A percentile compares a stretch with the other conserved stretches of the same genome.
These are phyloP conservation scores for Corylus americana DNA, from an alignment of 306 rosid species.

Conservation along the genomic window DNA sequence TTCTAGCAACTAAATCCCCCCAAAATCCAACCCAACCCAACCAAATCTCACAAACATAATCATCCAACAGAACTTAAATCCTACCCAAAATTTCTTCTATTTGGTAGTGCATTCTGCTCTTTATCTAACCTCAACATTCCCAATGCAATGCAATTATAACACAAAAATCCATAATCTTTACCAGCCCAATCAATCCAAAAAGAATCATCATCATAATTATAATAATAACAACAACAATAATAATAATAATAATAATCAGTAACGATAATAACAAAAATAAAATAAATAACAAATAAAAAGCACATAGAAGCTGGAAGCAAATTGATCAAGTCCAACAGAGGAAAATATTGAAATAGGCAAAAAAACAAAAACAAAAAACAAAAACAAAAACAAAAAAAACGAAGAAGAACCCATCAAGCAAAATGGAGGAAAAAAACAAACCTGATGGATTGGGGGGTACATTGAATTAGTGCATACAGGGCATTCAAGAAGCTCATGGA, in stretches of 20 bases:
- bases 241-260: too few relatives aligned
- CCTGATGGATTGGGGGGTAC: slow-evolving; percentile 88
- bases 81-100: slow-evolving; percentile 8
- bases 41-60: slow-evolving; percentile 23
- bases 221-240: neutral
- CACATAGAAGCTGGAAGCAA: too few relatives aligned
- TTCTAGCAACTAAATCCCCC: slow-evolving; percentile 11
- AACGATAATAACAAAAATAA: too few relatives aligned
- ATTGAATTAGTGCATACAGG: slow-evolving; percentile 77
- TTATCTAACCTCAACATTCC: slow-evolving; percentile 3
- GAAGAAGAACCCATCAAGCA: slow-evolving; percentile 11
- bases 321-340: slow-evolving; percentile 8
- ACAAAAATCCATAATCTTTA: neutral
- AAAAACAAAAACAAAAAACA: neutral
- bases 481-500: slow-evolving; percentile 78
- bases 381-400: neutral
- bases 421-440: slow-evolving; percentile 32
- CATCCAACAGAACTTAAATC: neutral
- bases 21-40: slow-evolving; percentile 16
- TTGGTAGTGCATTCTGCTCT: neutral
- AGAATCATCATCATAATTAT: neutral
- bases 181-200: neutral
- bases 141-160: slow-evolving; percentile 2
- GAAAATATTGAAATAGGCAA: neutral
- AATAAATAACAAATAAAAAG: too few relatives aligned